These are phyloP conservation scores for Ogataea methanolica DNA, from an alignment of 805 yeast species.

Conservation along the genomic window DNA sequence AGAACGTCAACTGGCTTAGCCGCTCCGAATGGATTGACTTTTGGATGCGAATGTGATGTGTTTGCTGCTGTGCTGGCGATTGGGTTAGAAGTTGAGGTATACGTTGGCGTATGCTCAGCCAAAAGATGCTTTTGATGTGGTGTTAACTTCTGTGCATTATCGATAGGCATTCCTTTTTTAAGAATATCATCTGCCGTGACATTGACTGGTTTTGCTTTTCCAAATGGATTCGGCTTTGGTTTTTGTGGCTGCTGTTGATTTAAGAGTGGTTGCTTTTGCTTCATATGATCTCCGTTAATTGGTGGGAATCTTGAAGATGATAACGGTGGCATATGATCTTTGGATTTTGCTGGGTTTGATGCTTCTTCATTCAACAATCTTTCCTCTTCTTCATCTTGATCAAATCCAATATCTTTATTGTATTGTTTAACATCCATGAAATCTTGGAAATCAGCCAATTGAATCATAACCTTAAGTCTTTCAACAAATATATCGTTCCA, in stretches of 20 bases:
- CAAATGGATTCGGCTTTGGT: constrained; percentile 64
- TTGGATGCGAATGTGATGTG: constrained; percentile 26
- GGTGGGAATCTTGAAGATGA: too few relatives aligned
- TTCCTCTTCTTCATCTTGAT: constrained; percentile 24
- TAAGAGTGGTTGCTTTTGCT: background rate
- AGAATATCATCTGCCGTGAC: constrained; percentile 9
- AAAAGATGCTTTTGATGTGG: too few relatives aligned
- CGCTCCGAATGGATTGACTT: constrained; percentile 69
- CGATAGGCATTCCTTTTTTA: constrained; percentile 8
- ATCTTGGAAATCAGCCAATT: constrained; percentile 34
- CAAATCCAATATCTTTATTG: constrained; percentile 23
- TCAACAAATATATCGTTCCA: constrained; percentile 52
- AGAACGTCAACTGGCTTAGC: constrained; percentile 84
- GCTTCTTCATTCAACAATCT: constrained; percentile 6
- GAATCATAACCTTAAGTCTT: constrained; percentile 30
- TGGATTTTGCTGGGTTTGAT: too few relatives aligned
- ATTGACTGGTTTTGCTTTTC: constrained; percentile 68
- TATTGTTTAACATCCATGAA: constrained; percentile 31
- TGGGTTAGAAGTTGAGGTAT: background rate
- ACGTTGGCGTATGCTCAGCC: too few relatives aligned
- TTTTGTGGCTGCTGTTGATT: background rate
- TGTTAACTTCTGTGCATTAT: background rate
- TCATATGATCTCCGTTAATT: background rate
- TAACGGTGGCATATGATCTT: background rate
- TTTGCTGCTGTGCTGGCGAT: constrained; percentile 23